Percentiles rank a stretch among this genome's conserved stretches.
phyloP scores from a whole-genome alignment of 2,329 filamentous ascomycete genomes.

The Acrodontium crateriforme region DNA sequence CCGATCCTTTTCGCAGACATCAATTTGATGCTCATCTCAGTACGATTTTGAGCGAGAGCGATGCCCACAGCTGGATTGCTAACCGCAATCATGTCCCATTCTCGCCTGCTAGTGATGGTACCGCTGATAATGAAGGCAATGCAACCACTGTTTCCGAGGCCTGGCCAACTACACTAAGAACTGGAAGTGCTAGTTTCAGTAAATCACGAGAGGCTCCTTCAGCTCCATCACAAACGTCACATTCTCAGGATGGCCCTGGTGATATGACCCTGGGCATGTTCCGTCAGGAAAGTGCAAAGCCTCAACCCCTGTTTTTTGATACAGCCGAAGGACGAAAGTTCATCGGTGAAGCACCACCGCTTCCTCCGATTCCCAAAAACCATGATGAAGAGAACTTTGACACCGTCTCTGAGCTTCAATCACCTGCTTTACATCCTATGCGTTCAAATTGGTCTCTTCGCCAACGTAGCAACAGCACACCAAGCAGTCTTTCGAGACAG shows the following conservation, averaged over 20 bases:
- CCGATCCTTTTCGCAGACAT: constrained; percentile 16
- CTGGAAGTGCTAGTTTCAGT: no score
- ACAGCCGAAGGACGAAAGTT: constrained; percentile 9
- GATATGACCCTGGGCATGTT: constrained; percentile 19
- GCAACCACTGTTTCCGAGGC: no score
- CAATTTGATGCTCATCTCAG: constrained; percentile 21
- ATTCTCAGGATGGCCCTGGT: constrained; percentile 14
- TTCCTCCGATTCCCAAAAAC: constrained; percentile 17
- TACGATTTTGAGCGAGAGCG: constrained; percentile 24
- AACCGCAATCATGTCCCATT: constrained; percentile 20
- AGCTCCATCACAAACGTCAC: no score
- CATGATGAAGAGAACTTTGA: constrained; percentile 21
- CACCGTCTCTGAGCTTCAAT: constrained; percentile 21
- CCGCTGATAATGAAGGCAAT: no score
- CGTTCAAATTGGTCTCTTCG: constrained; percentile 21
- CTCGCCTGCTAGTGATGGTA: constrained; percentile 20
- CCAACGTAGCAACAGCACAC: constrained; percentile 19
- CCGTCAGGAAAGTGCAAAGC: constrained; percentile 20
- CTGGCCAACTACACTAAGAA: no score
- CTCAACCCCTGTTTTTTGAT: constrained; percentile 19
- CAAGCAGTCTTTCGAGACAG: constrained; percentile 17
- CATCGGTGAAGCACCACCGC: constrained; percentile 16
- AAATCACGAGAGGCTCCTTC: no score
- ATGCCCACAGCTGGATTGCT: constrained; percentile 10
- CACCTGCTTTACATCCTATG: constrained; percentile 18